Conservation (phyloP, 352 stramenopile genomes). For the Phytopythium boreale region DNA sequence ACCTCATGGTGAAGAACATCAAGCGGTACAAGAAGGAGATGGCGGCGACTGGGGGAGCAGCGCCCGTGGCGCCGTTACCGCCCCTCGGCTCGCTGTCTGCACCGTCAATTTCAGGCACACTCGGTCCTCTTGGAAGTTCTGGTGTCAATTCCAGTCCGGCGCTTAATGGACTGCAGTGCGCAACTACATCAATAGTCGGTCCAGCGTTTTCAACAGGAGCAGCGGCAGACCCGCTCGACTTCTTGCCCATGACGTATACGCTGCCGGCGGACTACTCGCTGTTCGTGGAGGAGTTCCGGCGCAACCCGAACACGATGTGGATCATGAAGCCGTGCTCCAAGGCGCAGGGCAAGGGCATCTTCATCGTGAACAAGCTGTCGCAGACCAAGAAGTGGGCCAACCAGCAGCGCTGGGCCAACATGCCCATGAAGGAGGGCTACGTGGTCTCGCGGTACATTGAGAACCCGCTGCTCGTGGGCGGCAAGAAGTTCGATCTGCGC, state of each 20-base stretch:
- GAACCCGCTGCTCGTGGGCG: constrained; percentile 86
- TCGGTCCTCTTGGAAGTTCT: background rate
- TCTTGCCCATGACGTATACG: constrained; percentile 91
- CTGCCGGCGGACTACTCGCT: constrained; percentile 92
- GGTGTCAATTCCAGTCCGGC: background rate
- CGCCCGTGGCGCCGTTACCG: constrained; percentile 3
- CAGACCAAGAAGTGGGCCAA: constrained; percentile 92
- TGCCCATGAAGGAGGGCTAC: constrained; percentile 83
- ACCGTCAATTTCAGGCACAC: background rate
- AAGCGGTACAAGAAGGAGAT: constrained; percentile 86
- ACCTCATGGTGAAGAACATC: constrained; percentile 95
- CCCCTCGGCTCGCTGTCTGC: background rate
- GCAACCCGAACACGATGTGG: constrained; percentile 88
- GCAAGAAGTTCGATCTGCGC: constrained; percentile 93
- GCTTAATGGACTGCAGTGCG: background rate
- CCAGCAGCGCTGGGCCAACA: constrained; percentile 51
- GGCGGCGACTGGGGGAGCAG: constrained; percentile 9
- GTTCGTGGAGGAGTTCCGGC: constrained; percentile 90
- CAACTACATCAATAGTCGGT: background rate
- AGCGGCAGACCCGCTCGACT: constrained; percentile 47
- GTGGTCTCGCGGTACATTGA: constrained; percentile 90
- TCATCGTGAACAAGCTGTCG: constrained; percentile 92
- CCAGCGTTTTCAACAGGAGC: background rate
- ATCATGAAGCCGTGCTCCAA: constrained; percentile 93
- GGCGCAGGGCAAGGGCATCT: constrained; percentile 92